Conservation (phyloP, 805 yeast species). For the Ogataea trehalophila region DNA sequence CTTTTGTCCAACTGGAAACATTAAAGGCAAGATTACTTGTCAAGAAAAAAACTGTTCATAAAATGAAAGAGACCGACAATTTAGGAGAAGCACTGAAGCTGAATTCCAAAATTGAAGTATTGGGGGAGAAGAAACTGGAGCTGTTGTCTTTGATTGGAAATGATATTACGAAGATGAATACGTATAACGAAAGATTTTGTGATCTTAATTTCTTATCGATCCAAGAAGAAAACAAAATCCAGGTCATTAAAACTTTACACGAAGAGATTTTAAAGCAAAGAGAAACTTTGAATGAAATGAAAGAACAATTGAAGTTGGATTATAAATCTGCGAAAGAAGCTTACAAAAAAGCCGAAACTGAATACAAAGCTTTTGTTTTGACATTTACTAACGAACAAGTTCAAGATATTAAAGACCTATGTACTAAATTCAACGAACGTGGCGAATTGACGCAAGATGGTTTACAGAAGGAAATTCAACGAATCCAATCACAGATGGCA, state of each 20-base stretch:
- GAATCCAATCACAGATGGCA: constrained; percentile 38
- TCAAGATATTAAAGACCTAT: constrained; percentile 36
- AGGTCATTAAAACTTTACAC: constrained; percentile 21
- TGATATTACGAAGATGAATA: constrained; percentile 19
- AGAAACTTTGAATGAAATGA: constrained; percentile 18
- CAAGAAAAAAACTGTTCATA: constrained; percentile 8
- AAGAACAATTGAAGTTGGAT: constrained; percentile 8
- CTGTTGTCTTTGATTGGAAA: constrained; percentile 6
- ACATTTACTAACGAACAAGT: constrained; percentile 37
- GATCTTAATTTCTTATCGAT: constrained; percentile 19
- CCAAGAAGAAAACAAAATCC: constrained; percentile 36
- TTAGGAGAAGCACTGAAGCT: constrained; percentile 5
- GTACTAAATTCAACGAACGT: constrained; percentile 29
- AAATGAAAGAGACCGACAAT: constrained; percentile 8
- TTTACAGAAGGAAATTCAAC: constrained; percentile 34
- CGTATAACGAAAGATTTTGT: constrained; percentile 24
- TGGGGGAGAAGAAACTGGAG: constrained; percentile 7
- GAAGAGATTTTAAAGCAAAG: constrained; percentile 27
- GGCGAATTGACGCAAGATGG: constrained; percentile 32
- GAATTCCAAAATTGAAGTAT: neutral
- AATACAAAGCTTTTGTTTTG: constrained; percentile 32
- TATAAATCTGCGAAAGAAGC: constrained; percentile 18
- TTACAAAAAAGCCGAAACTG: constrained; percentile 18
- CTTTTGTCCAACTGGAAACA: neutral
- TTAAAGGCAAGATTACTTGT: neutral